Conservation (phyloP, 805 yeast genomes). For the Metschnikowia lunata region DNA sequence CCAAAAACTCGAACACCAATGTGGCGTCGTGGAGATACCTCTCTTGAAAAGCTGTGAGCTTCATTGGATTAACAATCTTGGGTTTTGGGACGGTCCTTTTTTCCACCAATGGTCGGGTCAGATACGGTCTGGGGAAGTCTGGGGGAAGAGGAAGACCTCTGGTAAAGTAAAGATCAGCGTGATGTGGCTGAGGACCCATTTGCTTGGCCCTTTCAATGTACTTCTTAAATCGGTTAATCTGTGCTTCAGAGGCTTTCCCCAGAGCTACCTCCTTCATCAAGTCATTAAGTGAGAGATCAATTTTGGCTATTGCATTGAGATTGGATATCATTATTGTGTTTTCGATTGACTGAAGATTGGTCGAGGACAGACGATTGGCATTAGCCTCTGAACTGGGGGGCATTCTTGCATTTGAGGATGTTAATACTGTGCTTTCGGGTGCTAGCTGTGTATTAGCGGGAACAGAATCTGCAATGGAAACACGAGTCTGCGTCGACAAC, state of each 20-base stretch:
- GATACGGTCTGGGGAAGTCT: conserved; percentile 16
- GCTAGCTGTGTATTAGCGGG: too few species aligned
- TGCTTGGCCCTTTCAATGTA: conserved; percentile 74
- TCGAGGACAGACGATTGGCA: conserved; percentile 11
- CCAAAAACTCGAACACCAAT: conserved; percentile 79
- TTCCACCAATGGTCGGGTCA: conserved; percentile 10
- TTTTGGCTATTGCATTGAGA: conserved; percentile 75
- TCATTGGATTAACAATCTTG: conserved; percentile 42
- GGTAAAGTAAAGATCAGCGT: conserved; percentile 26
- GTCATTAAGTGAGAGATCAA: conserved; percentile 59
- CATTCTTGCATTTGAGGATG: too few species aligned
- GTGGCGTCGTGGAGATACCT: conserved; percentile 65
- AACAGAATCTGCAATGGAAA: too few species aligned
- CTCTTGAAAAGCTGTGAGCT: conserved; percentile 73
- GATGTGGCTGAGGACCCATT: conserved; percentile 57
- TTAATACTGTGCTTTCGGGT: too few species aligned
- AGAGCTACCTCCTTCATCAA: conserved; percentile 85
- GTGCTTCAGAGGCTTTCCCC: conserved; percentile 68
- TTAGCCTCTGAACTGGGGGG: too few species aligned
- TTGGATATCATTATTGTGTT: conserved; percentile 82
- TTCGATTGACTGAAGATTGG: conserved; percentile 52
- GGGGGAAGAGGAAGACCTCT: conserved; percentile 18
- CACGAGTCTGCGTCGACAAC: too few species aligned
- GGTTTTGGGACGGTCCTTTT: conserved; percentile 17
- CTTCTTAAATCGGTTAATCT: conserved; percentile 73